Evolutionary conservation across 148 eudicot species (phyloP), one percentile per base, ranked within the genome.

Genomic region (Chenopodium berlandieri): DNA sequence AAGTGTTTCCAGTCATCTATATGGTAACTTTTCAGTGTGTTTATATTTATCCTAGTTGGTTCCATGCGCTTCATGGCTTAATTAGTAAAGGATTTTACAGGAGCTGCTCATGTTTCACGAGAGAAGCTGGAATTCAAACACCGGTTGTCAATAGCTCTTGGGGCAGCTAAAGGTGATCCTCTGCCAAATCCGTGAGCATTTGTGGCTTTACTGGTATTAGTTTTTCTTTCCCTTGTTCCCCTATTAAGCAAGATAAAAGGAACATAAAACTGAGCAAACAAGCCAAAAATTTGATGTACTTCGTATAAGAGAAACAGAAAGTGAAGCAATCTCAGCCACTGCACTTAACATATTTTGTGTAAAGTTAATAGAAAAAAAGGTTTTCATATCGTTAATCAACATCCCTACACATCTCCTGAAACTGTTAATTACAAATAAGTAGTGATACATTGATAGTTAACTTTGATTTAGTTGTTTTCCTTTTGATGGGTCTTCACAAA

Each of bases 151-250:
- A 93, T 95, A 88, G 99, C 99, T 85, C 88, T 95, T 80, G 99
- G 97, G 88, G 97, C 97, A 87, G 99, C 99, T 93, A 95, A 95
- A 95, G 99, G 99, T 95, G 99, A 95, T 92, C 97, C 82, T 92
- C 90, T 92, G 97, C 93, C 92, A 91, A 95, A 91, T 89, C 97
- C 89, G 99, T 93, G 97, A 95, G 98, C 98, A 91, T 92, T 93
- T 90, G 87, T 91, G 90, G 90, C 94, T 93, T 90, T 90, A 90
- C 93, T 88, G 97, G 92, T 89, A 88, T 93, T 89, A 82, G 88
- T 89, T 91, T 85, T 85, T 91, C 90, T 90, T 90, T 77, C 60
- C 83, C 83, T 85, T 84, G 80, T 79, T 81, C 79, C 86, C 77
- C 80, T 50, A 63, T 27, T 73, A 70, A 80, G 17, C 32, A 69